Evolutionary conservation across 768 basidiomycete genomes (phyloP), one percentile per base, ranked within the genome.

Genomic region (Mycena crocata): DNA sequence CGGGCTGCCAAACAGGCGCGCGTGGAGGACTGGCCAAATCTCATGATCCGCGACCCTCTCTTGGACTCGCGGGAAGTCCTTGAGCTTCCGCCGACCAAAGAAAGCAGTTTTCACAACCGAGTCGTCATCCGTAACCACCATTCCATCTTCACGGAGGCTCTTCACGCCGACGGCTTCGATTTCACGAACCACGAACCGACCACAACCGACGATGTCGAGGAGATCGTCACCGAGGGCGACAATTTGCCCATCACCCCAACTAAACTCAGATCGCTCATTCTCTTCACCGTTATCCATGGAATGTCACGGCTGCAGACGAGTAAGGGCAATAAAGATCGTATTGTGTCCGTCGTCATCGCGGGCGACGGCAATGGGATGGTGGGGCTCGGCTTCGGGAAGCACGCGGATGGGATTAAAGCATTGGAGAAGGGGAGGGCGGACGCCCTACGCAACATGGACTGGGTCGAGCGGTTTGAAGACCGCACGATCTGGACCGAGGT

Each of bases 401-500:
- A 92, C 76, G 79, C 77, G 3, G 89, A 92, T 40, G 72, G 72
- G 1, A 64, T 82, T 9, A 78, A 82, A 21, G 93, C 93, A 3
- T 74, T 84, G 19, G 78, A 77, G 49, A 89, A 90, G 75, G 86
- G 91, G n/a, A 79, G 87, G 68, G 78, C 83, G 37, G 79, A 88
- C 82, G 98, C 95, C 2, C 83, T 97, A 31, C 86, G 91, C 67
- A 93, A 90, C 74, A 92, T 98, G 91, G 98, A 98, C 78, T 91
- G 84, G 73, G 94, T 99, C 59, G 92, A 93, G 70, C 89, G 95
- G n/a, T 98, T 95, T 79, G 97, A 99, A 78, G 83, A 89, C 68
- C 87, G 98, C 55, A 99, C 98, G n/a, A 85, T 98, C 21, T 98
- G 94, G 93, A 94, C 95, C 24, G 93, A 95, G 57, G 88, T 96